Evolutionary conservation across 176 grass and related monocot species (phyloP), one percentile per base, ranked within the genome.

Genomic region (Areca catechu): DNA sequence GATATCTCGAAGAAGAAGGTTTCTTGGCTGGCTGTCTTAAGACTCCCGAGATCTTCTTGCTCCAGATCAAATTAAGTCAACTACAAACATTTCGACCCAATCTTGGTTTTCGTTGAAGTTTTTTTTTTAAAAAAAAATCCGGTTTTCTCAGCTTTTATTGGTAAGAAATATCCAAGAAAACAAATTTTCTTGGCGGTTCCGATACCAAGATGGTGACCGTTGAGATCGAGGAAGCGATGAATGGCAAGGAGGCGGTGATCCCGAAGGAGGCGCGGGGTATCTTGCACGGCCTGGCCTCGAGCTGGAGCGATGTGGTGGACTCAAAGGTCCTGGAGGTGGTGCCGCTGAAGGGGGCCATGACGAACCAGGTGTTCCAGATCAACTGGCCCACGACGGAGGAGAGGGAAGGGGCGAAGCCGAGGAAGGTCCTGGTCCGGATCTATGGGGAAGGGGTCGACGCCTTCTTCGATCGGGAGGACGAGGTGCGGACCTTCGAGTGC

Each of bases 401-500:
- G 16, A 84, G 18, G 51, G 14, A 43, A 43, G 34, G 10, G 34
- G 9, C 34, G 9, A 43, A 43, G 34, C 9, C 65, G 0, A 25
- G 80, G 78, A 97, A 85, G 73, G 93, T 88, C 58, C 81, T 97
- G 49, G 67, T 97, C 37, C 65, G 93, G 71, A 66, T 98, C 51
- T 98, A 98, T 57, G 93, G 93, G 69, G 87, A 98, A n/a, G 93
- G 93, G 37, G 79, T 79, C 4, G 93, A 92, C 6, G 75, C 79
- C 49, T 88, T 98, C 84, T 98, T 98, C 70, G 87, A 92, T 56
- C 84, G 93, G 18, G 81, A 85, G 19, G 93, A 80, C 67, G 93
- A 98, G 81, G 73, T 92, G 50, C 81, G 81, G 65, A 98, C 93
- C 67, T 98, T 98, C 79, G 87, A 98, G 84, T 98, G 84, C 76